Evolutionary conservation across 495 filamentous ascomycete genomes (phyloP).

Genomic region (Clavariopsis aquatica): DNA sequence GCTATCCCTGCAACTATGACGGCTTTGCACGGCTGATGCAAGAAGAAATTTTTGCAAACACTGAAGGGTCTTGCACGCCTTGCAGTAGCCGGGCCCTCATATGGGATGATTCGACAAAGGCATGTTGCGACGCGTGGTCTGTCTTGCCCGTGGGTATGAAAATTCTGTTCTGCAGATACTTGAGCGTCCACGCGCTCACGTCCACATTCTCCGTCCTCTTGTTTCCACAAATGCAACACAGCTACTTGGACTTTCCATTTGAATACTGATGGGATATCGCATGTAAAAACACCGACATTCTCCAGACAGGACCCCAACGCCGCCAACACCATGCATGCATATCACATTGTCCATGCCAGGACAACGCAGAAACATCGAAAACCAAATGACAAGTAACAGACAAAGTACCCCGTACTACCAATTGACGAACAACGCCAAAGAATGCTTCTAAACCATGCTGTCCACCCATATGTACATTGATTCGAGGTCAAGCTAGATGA

Average conservation of each 20-base stretch:
- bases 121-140: neutral
- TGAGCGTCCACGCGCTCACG: neutral
- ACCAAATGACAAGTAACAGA: neutral
- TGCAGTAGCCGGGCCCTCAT: neutral
- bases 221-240: neutral
- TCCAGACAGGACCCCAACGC: constrained; percentile 9
- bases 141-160: neutral
- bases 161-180: neutral
- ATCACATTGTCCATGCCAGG: neutral
- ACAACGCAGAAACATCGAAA: neutral
- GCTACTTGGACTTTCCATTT: neutral
- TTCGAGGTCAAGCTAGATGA: neutral
- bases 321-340: constrained; percentile 28
- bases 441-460: constrained; percentile 3
- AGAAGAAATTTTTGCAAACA: constrained; percentile 1
- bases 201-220: neutral
- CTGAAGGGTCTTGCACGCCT: neutral
- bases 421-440: neutral
- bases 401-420: neutral
- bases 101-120: neutral
- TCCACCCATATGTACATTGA: neutral
- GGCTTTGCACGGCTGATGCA: constrained; percentile 5
- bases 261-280: neutral
- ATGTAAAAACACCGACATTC: neutral
- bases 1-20: constrained; percentile 19